Base-by-base conservation (phyloP, 2,329 filamentous ascomycete genomes). In the Cytospora leucostoma region DNA sequence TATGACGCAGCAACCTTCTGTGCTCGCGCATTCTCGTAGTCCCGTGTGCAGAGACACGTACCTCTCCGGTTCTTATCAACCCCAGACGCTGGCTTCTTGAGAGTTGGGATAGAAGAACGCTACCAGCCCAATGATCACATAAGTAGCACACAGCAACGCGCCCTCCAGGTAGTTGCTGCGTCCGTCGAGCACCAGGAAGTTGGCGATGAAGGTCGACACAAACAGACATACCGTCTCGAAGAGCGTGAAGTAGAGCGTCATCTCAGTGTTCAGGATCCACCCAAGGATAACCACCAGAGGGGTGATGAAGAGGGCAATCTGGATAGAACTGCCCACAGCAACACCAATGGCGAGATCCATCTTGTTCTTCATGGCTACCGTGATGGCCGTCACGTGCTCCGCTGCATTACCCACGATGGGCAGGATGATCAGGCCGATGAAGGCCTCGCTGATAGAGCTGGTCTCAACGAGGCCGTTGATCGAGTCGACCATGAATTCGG, bases 161-260 rank as follows among this genome's bases (percentile, higher is more conserved):
- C 92, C 92, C 77, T 96, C 92, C 13, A 96, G 84, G 70, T 95
- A 96, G 73, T 96, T 96, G 73, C 88, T 92, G 73, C 92, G 84
- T 12, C 92, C 92, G 71, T 96, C 92, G 65, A 94, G 80, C 56
- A 96, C 92, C 65, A 96, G 78, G 73, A 95, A 96, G 76, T 94
- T 95, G 76, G 94, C 91, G 67, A 96, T 92, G 67, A 96, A 88
- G 8, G 92, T 88, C 58, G 87, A 90, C 58, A 94, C 86, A 75
- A 96, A 96, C 71, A 96, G 84, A 62, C 89, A 91, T 27, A 95
- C 90, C 0, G 92, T 96, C 82, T 96, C 92, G 75, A 96, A 96
- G 56, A 92, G 83, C 65, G 92, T 92, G 75, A 96, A 96, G 78
- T 94, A 93, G 38, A 96, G 82, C 34, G 89, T 84, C 87, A 91